Evolutionary conservation across 2,329 filamentous ascomycete species (phyloP).

Genomic region (Trichoderma atroviride): DNA sequence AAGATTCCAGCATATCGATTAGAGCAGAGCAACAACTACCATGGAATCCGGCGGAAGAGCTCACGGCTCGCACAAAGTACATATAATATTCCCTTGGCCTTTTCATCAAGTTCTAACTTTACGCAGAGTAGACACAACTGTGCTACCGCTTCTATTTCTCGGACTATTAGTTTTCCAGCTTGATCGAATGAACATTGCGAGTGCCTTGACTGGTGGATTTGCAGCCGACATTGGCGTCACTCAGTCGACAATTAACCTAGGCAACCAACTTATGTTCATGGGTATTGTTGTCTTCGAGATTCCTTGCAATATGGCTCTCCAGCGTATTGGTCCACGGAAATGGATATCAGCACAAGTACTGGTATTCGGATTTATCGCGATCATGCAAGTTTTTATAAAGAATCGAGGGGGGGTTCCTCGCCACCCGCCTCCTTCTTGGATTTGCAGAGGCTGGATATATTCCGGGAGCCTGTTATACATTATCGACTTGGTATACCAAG

Average conservation of each 20-base stretch:
- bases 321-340: conserved; percentile 47
- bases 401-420: conserved; percentile 51
- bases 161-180: conserved; percentile 54
- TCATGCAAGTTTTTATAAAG: conserved; percentile 56
- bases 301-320: conserved; percentile 42
- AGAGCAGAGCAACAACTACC: not conserved
- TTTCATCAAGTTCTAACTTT: not conserved
- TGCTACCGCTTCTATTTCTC: conserved; percentile 52
- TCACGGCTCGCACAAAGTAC: conserved; percentile 7
- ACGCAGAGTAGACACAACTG: conserved; percentile 46
- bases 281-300: conserved; percentile 53
- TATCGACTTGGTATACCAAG: conserved; percentile 59
- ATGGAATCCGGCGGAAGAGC: not conserved
- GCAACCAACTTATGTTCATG: conserved; percentile 53
- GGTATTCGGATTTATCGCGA: conserved; percentile 55
- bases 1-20: not conserved
- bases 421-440: conserved; percentile 55
- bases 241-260: conserved; percentile 56
- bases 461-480: conserved; percentile 53
- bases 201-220: conserved; percentile 53
- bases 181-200: conserved; percentile 48
- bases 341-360: conserved; percentile 59
- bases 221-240: conserved; percentile 53
- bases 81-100: not conserved
- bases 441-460: conserved; percentile 59